Percentiles rank a stretch among this genome's conserved stretches.
phyloP scores from a whole-genome alignment of 2,329 filamentous ascomycete genomes.

The Penicillium frequentans region DNA sequence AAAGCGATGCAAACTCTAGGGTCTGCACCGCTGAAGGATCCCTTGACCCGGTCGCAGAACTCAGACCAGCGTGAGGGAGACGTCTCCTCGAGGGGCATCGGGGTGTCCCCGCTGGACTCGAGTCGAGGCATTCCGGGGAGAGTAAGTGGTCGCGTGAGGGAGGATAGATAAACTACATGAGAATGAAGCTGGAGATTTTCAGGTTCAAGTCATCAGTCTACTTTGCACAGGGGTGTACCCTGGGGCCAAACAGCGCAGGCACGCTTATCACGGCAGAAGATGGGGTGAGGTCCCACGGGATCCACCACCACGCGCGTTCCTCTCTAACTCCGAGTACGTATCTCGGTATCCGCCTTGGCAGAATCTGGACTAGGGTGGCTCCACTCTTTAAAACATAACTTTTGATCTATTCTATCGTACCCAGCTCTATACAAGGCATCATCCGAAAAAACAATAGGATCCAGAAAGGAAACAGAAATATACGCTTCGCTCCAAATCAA shows the following conservation, averaged over 20 bases:
- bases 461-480: background rate
- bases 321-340: background rate
- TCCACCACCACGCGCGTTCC: slow-evolving; percentile 3
- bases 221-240: background rate
- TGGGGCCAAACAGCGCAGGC: background rate
- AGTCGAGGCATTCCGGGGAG: background rate
- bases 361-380: background rate
- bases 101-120: background rate
- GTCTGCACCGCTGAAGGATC: slow-evolving; percentile 67
- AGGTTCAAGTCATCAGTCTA: background rate
- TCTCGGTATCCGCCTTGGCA: background rate
- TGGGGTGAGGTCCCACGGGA: background rate
- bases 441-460: background rate
- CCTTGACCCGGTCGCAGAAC: slow-evolving; percentile 65
- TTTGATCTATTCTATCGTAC: background rate
- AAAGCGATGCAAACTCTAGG: slow-evolving; percentile 75
- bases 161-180: background rate
- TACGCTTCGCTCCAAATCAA: slow-evolving; percentile 6
- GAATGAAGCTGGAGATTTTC: background rate
- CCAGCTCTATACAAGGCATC: background rate
- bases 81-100: background rate
- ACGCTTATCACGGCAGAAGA: background rate
- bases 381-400: slow-evolving; percentile 6
- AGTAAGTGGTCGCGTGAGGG: background rate
- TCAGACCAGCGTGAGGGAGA: slow-evolving; percentile 66